phyloP scores from a whole-genome alignment of 768 basidiomycete genomes.

The Termitomyces sp. region DNA sequence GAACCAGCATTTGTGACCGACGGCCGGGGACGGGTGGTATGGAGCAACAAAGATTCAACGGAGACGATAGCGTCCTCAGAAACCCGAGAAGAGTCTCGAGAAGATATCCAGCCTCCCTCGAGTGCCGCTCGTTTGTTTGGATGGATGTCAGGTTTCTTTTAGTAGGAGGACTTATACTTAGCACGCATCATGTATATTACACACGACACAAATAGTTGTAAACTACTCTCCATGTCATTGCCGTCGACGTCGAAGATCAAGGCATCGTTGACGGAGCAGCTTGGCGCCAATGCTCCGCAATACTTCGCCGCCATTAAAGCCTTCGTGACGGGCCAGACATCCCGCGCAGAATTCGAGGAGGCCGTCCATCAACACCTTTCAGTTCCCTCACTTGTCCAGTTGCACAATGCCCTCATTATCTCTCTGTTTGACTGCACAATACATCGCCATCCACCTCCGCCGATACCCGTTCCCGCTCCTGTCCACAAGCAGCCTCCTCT shows the following conservation, averaged over 20 bases:
- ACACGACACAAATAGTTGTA: constrained; percentile 8
- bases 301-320: constrained; percentile 68
- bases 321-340: constrained; percentile 67
- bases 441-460: constrained; percentile 20
- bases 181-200: constrained; percentile 3
- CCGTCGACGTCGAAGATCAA: constrained; percentile 75
- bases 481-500: constrained; percentile 65
- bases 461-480: constrained; percentile 9
- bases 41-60: constrained; percentile 27
- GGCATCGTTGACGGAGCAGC: constrained; percentile 56
- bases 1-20: constrained; percentile 63
- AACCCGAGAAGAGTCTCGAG: constrained; percentile 10
- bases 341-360: constrained; percentile 77
- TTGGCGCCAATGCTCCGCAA: constrained; percentile 56
- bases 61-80: constrained; percentile 10
- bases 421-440: constrained; percentile 78
- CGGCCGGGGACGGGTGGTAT: constrained; percentile 61
- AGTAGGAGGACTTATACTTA: neutral
- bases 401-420: constrained; percentile 83
- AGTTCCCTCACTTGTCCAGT: constrained; percentile 64
- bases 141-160: constrained; percentile 23
- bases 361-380: constrained; percentile 60
- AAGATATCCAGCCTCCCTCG: constrained; percentile 13
- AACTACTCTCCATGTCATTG: constrained; percentile 55
- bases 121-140: constrained; percentile 23